Evolutionary conservation across 1,139 yeast species (phyloP).

Genomic region (Kodamaea sp.): DNA sequence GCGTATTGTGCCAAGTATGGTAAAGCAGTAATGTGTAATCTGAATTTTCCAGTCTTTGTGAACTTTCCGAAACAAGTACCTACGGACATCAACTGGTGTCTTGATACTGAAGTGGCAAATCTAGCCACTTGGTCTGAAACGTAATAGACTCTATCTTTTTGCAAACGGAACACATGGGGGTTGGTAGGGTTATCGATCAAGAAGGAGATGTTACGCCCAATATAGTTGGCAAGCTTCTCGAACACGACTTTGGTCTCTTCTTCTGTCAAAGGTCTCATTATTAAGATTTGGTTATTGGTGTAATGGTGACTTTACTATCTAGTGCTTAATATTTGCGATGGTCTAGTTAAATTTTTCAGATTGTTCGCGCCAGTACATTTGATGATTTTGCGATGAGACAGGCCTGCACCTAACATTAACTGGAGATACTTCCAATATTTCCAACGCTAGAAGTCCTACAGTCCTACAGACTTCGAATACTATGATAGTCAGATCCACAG

Average conservation of each 20-base stretch:
- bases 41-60: constrained; percentile 95
- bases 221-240: constrained; percentile 93
- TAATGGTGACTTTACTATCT: no score
- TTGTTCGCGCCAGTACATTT: not conserved
- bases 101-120: constrained; percentile 85
- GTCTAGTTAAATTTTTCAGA: constrained; percentile 5
- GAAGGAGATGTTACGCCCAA: constrained; percentile 89
- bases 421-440: no score
- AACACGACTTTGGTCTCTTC: constrained; percentile 96
- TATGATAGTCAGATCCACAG: no score
- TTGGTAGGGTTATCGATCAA: constrained; percentile 85
- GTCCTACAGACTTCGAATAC: no score
- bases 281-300: no score
- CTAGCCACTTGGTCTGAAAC: constrained; percentile 82
- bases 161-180: constrained; percentile 93
- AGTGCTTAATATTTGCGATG: not conserved
- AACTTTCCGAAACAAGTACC: constrained; percentile 95
- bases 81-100: constrained; percentile 86
- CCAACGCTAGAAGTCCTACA: no score
- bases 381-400: constrained; percentile 3
- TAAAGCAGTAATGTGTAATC: constrained; percentile 90
- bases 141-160: constrained; percentile 94
- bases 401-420: no score
- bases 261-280: constrained; percentile 93
- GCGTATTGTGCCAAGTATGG: constrained; percentile 84